Conservation (phyloP, 768 basidiomycete genomes). For the Coprinopsis strossmayeri region DNA sequence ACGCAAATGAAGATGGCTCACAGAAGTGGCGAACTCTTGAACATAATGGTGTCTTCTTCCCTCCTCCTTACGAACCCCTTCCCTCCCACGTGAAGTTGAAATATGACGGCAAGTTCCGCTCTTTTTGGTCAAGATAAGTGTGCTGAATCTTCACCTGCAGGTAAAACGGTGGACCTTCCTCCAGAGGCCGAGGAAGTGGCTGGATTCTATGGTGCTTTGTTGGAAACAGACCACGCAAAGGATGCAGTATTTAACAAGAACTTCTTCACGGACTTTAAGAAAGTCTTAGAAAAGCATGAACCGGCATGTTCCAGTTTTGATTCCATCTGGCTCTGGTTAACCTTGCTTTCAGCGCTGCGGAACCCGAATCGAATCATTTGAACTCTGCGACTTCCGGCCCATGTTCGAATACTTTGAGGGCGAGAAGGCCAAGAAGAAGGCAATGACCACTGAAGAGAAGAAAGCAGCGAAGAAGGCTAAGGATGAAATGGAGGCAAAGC, state of each 20-base stretch:
- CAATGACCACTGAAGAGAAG: constrained; percentile 79
- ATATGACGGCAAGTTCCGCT: constrained; percentile 68
- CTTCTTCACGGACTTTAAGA: constrained; percentile 90
- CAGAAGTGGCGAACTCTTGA: constrained; percentile 94
- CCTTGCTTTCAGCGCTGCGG: constrained; percentile 49
- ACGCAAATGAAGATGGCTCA: constrained; percentile 66
- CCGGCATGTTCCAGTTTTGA: constrained; percentile 50
- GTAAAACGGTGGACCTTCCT: constrained; percentile 71
- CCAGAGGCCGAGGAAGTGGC: constrained; percentile 93
- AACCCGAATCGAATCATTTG: constrained; percentile 68
- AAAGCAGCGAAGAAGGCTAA: constrained; percentile 83
- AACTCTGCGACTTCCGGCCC: constrained; percentile 86
- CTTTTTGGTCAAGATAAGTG: constrained; percentile 3
- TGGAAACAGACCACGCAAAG: constrained; percentile 89
- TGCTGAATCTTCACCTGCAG: constrained; percentile 31
- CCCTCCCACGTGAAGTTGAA: constrained; percentile 86
- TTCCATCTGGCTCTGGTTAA: not conserved
- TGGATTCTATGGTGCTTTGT: constrained; percentile 87
- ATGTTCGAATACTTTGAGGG: constrained; percentile 91
- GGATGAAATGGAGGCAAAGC: constrained; percentile 80
- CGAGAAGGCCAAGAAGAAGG: constrained; percentile 92
- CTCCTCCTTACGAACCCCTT: constrained; percentile 86
- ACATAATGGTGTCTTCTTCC: constrained; percentile 93
- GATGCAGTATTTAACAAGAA: constrained; percentile 88
- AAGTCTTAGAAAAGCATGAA: constrained; percentile 70